Conservation (phyloP, 441 rosid genomes). For the Croton laevigatus region DNA sequence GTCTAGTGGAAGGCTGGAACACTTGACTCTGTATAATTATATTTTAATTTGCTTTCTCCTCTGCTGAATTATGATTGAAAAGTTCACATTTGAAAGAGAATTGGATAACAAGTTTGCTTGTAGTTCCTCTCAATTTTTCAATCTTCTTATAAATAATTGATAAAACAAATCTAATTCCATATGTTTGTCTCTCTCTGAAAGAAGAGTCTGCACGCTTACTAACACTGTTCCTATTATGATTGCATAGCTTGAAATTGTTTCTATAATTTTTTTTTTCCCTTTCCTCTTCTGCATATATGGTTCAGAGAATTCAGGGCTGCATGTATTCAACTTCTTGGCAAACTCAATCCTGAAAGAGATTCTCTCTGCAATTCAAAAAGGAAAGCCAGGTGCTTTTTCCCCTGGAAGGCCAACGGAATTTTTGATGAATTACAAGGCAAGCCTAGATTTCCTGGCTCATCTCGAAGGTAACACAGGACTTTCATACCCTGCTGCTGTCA, state of each 20-base stretch:
- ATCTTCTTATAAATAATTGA: not conserved
- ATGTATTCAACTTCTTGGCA: constrained; percentile 90
- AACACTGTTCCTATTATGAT: not conserved
- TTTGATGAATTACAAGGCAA: constrained; percentile 88
- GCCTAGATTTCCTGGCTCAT: constrained; percentile 78
- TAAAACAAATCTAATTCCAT: not conserved
- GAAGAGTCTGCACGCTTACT: not conserved
- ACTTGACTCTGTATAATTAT: not conserved
- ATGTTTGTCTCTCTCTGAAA: not conserved
- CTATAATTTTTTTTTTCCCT: constrained; percentile 3
- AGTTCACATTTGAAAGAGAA: not conserved
- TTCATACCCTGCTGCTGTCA: no score
- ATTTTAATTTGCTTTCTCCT: constrained; percentile 3
- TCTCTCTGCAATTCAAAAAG: constrained; percentile 78
- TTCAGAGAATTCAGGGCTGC: constrained; percentile 92
- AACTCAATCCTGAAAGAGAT: constrained; percentile 96
- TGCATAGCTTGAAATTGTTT: constrained; percentile 11
- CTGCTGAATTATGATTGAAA: not conserved
- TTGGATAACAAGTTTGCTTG: not conserved
- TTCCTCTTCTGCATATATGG: not conserved
- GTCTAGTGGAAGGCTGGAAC: not conserved
- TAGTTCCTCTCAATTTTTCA: constrained; percentile 4
- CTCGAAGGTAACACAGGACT: constrained; percentile 82
- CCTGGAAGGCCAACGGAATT: constrained; percentile 96
- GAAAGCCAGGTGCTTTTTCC: constrained; percentile 93